Evolutionary conservation across 345 rosid genomes (phyloP), one percentile per base, ranked within the genome.

Genomic region (Brassica juncea): DNA sequence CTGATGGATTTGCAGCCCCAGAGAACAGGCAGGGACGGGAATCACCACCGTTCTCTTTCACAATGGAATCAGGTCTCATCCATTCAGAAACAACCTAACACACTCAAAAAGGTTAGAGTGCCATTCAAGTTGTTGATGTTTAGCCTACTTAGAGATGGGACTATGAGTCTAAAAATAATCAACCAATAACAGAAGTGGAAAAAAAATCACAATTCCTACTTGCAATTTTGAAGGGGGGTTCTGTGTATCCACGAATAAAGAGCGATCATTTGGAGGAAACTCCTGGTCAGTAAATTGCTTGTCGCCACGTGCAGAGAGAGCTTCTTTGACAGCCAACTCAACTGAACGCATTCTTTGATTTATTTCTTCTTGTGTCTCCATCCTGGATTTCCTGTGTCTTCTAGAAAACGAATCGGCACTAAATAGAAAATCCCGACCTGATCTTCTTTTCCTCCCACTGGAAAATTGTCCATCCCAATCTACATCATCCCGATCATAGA

Each of bases 381-480:
- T 86, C 87, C 98, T 88, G 14, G 99, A 97, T 84, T 91, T 92
- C 87, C 99, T 87, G 83, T 86, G 89, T 85, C 89, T 93, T 86
- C 98, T 85, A 21, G 97, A 81, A 83, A 96, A 96, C 42, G 99
- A 96, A 87, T 96, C 98, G 16, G 89, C 85, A 74, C 89, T 91
- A 3, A 92, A 76, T 42, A 85, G 84, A 57, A 86, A 83, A 80
- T 95, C 99, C 52, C 98, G 97, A 66, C 89, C 96, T 42, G 89
- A 83, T 81, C 97, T 86, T 84, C 92, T 90, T 82, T 86, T 96
- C 86, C 99, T 89, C 69, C 98, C 99, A 73, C 98, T 93, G 16
- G 99, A 96, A 81, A 88, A 92, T 74, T 95, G 99, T 73, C 99
- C 99, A 77, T 96, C 99, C 98, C 98, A 93, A 68, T 96, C 98